Base-by-base conservation (phyloP, 768 basidiomycete species). In the Boletales sp. region DNA sequence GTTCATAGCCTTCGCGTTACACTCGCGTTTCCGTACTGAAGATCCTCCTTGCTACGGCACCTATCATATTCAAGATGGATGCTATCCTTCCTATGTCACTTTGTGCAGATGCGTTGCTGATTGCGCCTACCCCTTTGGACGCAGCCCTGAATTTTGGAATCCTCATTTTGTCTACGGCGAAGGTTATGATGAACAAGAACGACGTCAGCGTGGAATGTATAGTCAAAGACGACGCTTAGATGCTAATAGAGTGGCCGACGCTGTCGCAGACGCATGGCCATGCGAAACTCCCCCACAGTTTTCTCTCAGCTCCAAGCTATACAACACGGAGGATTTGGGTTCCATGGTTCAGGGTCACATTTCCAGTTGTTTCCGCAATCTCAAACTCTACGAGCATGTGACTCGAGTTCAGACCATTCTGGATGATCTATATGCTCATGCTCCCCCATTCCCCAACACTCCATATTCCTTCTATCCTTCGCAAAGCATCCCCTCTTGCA, bases 1-100 rank as follows among this genome's bases (percentile, higher is more conserved):
- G 4, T 40, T 73, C 1, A 37, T 74, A 8, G 59, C 70, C 1
- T 66, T 71, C 47, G 49, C 55, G 1, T 47, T 58, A 6, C 27
- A 51, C n/a, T n/a, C 59, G 15, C 52, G 49, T 10, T 50, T 59
- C 49, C 13, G 18, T 12, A 2, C 9, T 2, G 43, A 46, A 34
- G 4, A 43, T 19, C 58, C 60, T 17, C 58, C 63, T 10, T 18
- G 14, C 8, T 50, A 54, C 35, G 24, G 38, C 4, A 24, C 44
- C 34, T 54, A 53, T 40, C 38, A 49, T 30, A 36, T 57, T 35
- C 39, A 38, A 17, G 7, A 5, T 19, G 40, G 40, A 24, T 40
- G 40, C 27, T 4, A 24, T 14, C 40, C 40, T 12, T 40, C 40
- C 3, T 1, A 17, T 15, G 10, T 5, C 2, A 27, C 11, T 18